phyloP scores from a whole-genome alignment of 2,329 filamentous ascomycete species.

The Neonectria sp. region DNA sequence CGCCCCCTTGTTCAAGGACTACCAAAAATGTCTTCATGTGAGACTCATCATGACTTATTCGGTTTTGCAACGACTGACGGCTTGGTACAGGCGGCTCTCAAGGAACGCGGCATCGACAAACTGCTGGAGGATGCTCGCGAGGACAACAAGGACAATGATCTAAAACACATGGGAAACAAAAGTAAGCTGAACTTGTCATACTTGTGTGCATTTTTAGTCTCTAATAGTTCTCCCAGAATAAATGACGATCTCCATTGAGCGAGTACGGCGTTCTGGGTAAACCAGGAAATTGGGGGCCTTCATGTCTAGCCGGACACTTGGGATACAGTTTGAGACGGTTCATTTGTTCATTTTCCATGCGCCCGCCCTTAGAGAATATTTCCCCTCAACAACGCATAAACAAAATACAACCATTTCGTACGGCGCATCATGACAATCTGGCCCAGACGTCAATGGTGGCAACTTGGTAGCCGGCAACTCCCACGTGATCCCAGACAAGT shows the following conservation, averaged over 20 bases:
- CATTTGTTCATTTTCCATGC: not conserved
- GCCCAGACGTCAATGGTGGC: not conserved
- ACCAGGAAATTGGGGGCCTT: conserved; percentile 7
- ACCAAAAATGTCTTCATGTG: conserved; percentile 89
- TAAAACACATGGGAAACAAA: conserved; percentile 61
- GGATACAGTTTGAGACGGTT: conserved; percentile 7
- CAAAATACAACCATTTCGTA: not conserved
- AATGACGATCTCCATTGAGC: conserved; percentile 1
- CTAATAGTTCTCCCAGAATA: conserved; percentile 27
- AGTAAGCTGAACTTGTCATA: conserved; percentile 49
- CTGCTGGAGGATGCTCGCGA: conserved; percentile 93
- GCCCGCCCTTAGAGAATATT: not conserved
- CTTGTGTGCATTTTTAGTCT: not conserved
- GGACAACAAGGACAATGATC: conserved; percentile 90
- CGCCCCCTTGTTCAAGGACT: conserved; percentile 86
- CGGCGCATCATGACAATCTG: not conserved
- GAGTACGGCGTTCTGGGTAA: conserved; percentile 7
- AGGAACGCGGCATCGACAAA: conserved; percentile 91
- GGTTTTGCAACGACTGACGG: conserved; percentile 8
- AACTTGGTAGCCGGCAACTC: not conserved
- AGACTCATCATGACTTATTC: conserved; percentile 45
- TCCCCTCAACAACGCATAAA: conserved; percentile 12
- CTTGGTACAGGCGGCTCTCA: conserved; percentile 73
- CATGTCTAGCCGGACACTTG: conserved; percentile 3
- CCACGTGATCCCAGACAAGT: conserved; percentile 24